phyloP scores from a whole-genome alignment of 768 basidiomycete genomes.

The Hericium alpestre region DNA sequence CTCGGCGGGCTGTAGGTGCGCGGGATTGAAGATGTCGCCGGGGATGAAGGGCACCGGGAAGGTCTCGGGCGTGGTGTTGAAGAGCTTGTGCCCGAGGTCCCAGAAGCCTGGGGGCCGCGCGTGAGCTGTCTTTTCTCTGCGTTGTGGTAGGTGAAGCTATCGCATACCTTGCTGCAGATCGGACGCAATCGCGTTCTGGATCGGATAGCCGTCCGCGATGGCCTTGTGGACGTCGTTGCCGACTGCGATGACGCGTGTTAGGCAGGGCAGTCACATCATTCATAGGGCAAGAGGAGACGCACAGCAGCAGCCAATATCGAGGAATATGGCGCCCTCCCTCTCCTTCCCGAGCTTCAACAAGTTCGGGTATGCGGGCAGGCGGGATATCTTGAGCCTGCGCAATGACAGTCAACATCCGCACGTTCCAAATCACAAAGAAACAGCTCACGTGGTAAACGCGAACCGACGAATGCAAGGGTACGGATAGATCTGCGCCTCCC shows the following conservation, averaged over 20 bases:
- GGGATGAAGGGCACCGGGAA: slow-evolving; percentile 47
- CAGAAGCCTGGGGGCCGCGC: slow-evolving; percentile 36
- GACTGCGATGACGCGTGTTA: neutral
- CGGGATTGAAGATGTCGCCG: slow-evolving; percentile 41
- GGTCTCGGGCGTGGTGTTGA: slow-evolving; percentile 35
- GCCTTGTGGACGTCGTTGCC: slow-evolving; percentile 14
- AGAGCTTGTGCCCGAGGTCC: slow-evolving; percentile 51
- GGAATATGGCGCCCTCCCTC: slow-evolving; percentile 23
- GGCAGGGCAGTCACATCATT: too few species aligned
- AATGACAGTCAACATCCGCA: neutral
- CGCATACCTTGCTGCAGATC: slow-evolving; percentile 27
- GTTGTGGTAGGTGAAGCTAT: neutral
- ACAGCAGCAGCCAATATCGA: neutral
- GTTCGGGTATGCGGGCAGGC: neutral
- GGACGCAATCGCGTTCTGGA: slow-evolving; percentile 25
- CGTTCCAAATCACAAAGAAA: neutral
- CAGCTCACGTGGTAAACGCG: neutral
- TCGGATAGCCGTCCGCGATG: slow-evolving; percentile 31
- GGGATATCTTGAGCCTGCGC: neutral
- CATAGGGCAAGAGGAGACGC: neutral
- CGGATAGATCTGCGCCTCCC: slow-evolving; percentile 4
- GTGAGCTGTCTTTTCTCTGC: neutral
- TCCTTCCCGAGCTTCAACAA: slow-evolving; percentile 5
- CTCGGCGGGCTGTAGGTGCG: slow-evolving; percentile 23
- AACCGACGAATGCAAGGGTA: slow-evolving; percentile 11